Conservation (phyloP, 2,329 filamentous ascomycete species). For the Colletotrichum filicis region DNA sequence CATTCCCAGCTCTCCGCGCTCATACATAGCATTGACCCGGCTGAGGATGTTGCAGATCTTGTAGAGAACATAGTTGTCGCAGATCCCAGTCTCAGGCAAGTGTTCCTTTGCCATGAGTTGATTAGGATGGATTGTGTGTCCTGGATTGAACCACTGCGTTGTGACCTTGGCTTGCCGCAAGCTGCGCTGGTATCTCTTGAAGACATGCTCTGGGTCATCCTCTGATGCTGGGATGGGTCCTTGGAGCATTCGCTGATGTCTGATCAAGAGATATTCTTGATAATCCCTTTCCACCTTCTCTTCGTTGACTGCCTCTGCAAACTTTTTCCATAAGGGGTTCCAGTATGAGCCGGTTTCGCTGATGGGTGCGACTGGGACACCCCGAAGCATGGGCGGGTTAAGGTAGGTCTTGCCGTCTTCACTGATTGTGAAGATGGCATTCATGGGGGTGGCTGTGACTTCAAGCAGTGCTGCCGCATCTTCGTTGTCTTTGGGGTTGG, state of each 20-base stretch:
- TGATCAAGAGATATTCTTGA: not conserved
- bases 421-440: slow-evolving; percentile 28
- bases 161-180: slow-evolving; percentile 44
- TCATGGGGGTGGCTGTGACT: slow-evolving; percentile 31
- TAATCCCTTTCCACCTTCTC: slow-evolving; percentile 33
- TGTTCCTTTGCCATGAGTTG: slow-evolving; percentile 47
- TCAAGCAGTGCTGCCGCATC: slow-evolving; percentile 17
- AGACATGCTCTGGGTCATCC: slow-evolving; percentile 6
- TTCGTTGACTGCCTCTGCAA: slow-evolving; percentile 42
- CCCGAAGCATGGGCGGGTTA: slow-evolving; percentile 39
- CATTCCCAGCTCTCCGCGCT: slow-evolving; percentile 44
- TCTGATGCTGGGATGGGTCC: not conserved
- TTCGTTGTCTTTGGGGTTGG: slow-evolving; percentile 11
- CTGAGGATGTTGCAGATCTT: slow-evolving; percentile 46
- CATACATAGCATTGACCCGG: slow-evolving; percentile 42
- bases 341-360: slow-evolving; percentile 44
- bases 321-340: slow-evolving; percentile 43
- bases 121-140: slow-evolving; percentile 48
- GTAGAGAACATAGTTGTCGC: slow-evolving; percentile 49
- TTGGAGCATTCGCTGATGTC: not conserved
- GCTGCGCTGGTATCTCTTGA: slow-evolving; percentile 37
- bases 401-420: slow-evolving; percentile 40
- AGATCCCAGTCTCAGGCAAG: slow-evolving; percentile 45
- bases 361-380: slow-evolving; percentile 42
- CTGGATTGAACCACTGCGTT: slow-evolving; percentile 47